Base-by-base conservation (phyloP, 2,329 filamentous ascomycete genomes). In the Venturia pyrina region DNA sequence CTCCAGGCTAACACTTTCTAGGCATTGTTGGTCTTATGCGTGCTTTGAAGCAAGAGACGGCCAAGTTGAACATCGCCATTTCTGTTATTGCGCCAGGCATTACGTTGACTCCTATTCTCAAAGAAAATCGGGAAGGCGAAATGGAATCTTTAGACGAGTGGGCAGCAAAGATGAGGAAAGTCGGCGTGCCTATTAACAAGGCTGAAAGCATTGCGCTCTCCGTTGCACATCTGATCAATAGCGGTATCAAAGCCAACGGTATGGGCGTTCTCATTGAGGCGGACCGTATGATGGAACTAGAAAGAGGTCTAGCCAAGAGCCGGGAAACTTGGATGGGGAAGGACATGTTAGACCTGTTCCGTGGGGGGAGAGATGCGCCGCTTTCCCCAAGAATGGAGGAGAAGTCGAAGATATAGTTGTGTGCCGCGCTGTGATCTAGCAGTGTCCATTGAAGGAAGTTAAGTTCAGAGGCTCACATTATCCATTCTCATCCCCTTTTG, bases 1-100 rank as follows among this genome's bases (percentile, higher is more conserved):
- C 46, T 48, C 10, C 21, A 66, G 24, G 19, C 61, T 56, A 48
- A 57, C 28, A 11, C 62, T 37, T 24, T 28, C 5, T 61, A 73
- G 75, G 78, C 41, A 73, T 82, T 41, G 78, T 82, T 1, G 80
- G 80, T n/a, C 74, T 82, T 24, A 77, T 82, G 74, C 76, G 80
- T 28, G 78, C 80, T 0, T 71, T 82, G 32, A 82, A 82, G 71
- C 77, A 79, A 44, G 80, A 82, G 69, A 79, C 77, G 62, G 76
- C 77, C 5, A 80, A 77, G 66, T 70, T 79, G 13, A 72, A 75
- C 44, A 81, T 82, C 60, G 74, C 78, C 0, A 75, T 82, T 37
- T 77, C 76, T 0, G 77, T 81, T 6, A 78, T 82, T 1, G 80
- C 80, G 1, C 80, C 80, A 1, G 80, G 75, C 1, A 81, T 82